Percentiles rank a stretch among this genome's conserved stretches.
These are phyloP conservation scores for Vigna unguiculata DNA, from an alignment of 306 rosid species.

Conservation along the genomic window DNA sequence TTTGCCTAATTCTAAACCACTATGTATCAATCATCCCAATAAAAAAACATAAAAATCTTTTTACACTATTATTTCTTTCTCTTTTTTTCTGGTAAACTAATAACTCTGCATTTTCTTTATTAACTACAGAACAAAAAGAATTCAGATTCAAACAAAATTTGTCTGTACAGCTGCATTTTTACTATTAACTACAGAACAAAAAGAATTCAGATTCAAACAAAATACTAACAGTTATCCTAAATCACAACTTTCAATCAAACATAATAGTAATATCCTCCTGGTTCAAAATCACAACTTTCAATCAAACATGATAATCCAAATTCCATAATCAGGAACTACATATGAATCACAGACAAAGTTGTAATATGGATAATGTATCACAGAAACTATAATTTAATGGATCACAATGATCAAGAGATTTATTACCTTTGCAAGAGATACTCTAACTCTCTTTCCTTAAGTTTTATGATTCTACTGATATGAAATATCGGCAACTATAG, in stretches of 20 bases:
- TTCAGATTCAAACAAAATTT: no score
- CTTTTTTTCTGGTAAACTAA: not conserved
- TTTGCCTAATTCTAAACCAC: not conserved
- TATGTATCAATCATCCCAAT: not conserved
- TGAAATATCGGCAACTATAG: not conserved
- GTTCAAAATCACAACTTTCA: no score
- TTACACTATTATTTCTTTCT: not conserved
- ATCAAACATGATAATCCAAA: no score
- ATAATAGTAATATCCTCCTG: no score
- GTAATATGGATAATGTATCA: no score
- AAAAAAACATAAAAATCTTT: not conserved
- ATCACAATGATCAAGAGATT: not conserved
- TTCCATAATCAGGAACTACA: no score
- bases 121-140: not conserved
- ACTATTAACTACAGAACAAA: no score
- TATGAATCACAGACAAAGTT: no score
- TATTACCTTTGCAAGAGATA: constrained; percentile 2
- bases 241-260: not conserved
- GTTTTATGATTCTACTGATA: not conserved
- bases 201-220: no score
- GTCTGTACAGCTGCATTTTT: no score
- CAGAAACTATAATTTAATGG: no score
- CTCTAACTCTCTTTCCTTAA: not conserved
- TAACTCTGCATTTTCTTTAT: not conserved
- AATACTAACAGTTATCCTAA: no score